A percentile compares a stretch with the other conserved stretches of the same genome.
phyloP scores from a whole-genome alignment of 2,329 filamentous ascomycete species.

The Phialemoniopsis sp. region DNA sequence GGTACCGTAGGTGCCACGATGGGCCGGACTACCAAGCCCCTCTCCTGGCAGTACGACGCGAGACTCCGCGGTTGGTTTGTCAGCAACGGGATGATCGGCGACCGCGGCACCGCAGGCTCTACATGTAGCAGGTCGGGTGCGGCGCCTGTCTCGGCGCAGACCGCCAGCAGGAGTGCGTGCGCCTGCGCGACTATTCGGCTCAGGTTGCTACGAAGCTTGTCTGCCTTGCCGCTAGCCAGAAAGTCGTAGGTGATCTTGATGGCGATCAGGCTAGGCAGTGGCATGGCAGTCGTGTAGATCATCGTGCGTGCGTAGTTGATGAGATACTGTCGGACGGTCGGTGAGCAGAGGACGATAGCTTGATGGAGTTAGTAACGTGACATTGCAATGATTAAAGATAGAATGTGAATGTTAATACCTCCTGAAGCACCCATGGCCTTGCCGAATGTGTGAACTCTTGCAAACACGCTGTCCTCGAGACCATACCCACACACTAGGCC shows the following conservation, averaged over 20 bases:
- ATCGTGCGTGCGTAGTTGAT: slow-evolving; percentile 73
- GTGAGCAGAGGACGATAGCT: slow-evolving; percentile 58
- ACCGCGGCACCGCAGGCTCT: slow-evolving; percentile 33
- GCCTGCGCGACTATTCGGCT: slow-evolving; percentile 40
- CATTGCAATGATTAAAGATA: fast-evolving
- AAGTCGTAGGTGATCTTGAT: slow-evolving; percentile 56
- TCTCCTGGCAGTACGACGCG: slow-evolving; percentile 54
- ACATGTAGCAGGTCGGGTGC: slow-evolving; percentile 25
- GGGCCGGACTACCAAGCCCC: slow-evolving; percentile 56
- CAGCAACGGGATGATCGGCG: slow-evolving; percentile 62
- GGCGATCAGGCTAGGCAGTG: slow-evolving; percentile 54
- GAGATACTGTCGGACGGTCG: slow-evolving; percentile 56
- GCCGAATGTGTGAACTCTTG: slow-evolving; percentile 61
- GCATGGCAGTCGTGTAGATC: slow-evolving; percentile 71
- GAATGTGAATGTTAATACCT: slow-evolving; percentile 37
- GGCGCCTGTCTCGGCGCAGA: slow-evolving; percentile 17
- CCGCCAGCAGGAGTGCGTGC: slow-evolving; percentile 32
- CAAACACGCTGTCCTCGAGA: slow-evolving; percentile 51
- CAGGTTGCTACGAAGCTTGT: slow-evolving; percentile 30
- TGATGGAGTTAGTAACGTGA: slow-evolving; percentile 7
- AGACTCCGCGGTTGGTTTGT: slow-evolving; percentile 54
- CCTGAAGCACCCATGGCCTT: slow-evolving; percentile 67
- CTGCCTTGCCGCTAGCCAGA: slow-evolving; percentile 44
- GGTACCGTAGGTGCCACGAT: slow-evolving; percentile 69
- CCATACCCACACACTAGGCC: slow-evolving; percentile 55